Percentiles rank a stretch among this genome's conserved stretches.
These are phyloP conservation scores for Suillus cothurnatus DNA, from an alignment of 768 basidiomycete genomes.

Conservation along the genomic window DNA sequence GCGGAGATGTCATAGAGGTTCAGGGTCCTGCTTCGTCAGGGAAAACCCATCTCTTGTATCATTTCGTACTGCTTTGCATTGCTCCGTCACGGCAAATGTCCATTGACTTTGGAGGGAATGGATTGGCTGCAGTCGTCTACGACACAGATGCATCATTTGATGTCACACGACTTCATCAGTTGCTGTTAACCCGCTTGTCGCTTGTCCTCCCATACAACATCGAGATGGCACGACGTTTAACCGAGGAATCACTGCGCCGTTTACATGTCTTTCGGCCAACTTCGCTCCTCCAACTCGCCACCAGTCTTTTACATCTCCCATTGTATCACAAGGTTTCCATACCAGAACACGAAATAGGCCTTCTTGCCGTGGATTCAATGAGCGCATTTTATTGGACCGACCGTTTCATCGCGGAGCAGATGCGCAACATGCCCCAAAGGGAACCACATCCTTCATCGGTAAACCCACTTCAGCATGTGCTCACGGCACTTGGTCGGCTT, in stretches of 20 bases:
- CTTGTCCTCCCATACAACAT: slow-evolving; percentile 28
- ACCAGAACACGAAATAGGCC: slow-evolving; percentile 56
- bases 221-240: slow-evolving; percentile 27
- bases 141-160: slow-evolving; percentile 74
- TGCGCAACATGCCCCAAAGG: slow-evolving; percentile 27
- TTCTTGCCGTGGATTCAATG: slow-evolving; percentile 76
- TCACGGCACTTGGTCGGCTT: slow-evolving; percentile 49
- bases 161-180: slow-evolving; percentile 49
- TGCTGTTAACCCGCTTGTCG: slow-evolving; percentile 53
- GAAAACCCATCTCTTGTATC: slow-evolving; percentile 78
- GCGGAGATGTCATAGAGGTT: slow-evolving; percentile 73
- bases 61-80: slow-evolving; percentile 60
- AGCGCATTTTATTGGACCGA: slow-evolving; percentile 81
- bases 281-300: slow-evolving; percentile 69
- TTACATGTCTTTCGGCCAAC: slow-evolving; percentile 72
- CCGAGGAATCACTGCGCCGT: slow-evolving; percentile 45
- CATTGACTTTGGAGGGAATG: slow-evolving; percentile 55
- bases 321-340: slow-evolving; percentile 51
- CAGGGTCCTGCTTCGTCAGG: slow-evolving; percentile 76
- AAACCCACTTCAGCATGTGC: slow-evolving; percentile 48
- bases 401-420: slow-evolving; percentile 62
- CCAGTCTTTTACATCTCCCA: slow-evolving; percentile 61
- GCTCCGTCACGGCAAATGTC: slow-evolving; percentile 41
- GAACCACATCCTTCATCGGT: slow-evolving; percentile 13
- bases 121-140: slow-evolving; percentile 64